These are phyloP conservation scores for Coelastrella sp. DNA, from an alignment of 139 green algal genomes.

Conservation along the genomic window DNA sequence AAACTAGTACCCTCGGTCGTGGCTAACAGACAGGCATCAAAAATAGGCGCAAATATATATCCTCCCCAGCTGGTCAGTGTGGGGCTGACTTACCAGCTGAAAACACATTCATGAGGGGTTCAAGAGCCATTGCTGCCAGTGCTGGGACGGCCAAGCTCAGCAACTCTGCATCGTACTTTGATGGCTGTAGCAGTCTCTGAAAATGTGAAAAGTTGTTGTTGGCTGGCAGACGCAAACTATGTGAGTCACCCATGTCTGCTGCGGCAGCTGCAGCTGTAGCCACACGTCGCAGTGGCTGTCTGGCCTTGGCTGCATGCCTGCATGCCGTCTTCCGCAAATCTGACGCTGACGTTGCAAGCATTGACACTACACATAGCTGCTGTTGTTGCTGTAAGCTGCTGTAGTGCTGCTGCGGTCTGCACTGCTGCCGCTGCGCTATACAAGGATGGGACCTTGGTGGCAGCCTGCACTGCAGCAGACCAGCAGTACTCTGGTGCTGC, in stretches of 20 bases:
- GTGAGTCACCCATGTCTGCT: constrained; percentile 2
- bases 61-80: no score
- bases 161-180: constrained; percentile 68
- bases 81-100: constrained; percentile 58
- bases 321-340: not conserved
- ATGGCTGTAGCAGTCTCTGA: constrained; percentile 3
- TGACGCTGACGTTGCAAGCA: no score
- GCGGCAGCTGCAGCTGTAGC: constrained; percentile 25
- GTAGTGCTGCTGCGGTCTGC: not conserved
- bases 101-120: constrained; percentile 68
- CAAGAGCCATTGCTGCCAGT: constrained; percentile 66
- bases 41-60: no score
- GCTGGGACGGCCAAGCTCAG: constrained; percentile 63
- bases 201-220: not conserved
- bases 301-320: constrained; percentile 24
- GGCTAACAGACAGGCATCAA: no score
- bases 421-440: not conserved
- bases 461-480: not conserved
- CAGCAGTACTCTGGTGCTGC: not conserved
- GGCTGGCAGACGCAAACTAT: not conserved
- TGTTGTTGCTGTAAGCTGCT: not conserved
- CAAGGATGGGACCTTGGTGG: not conserved
- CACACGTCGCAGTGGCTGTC: not conserved
- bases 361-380: not conserved
- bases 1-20: no score